Evolutionary conservation across 306 rosid genomes (phyloP), one percentile per base, ranked within the genome.

Genomic region (Malus sylvestris): DNA sequence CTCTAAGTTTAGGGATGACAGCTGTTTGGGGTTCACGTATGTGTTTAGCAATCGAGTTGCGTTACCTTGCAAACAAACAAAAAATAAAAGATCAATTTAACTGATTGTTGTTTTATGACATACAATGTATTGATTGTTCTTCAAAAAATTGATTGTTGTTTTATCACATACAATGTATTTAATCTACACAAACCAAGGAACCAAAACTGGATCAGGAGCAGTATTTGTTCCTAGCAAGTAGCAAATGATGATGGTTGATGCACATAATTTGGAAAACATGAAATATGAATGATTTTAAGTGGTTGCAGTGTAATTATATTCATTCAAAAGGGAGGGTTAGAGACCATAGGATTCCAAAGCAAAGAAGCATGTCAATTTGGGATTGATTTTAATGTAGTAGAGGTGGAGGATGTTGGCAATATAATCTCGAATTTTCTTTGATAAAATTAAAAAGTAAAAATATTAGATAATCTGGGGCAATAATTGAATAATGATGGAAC

Each of bases 1-100:
- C 29, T 64, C 57, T 81, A 81, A 65, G 78, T 57, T 67, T 63
- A 33, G 69, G 32, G 13, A 57, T 74, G 23, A 68, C 62, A 25
- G 32, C 67, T 40, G n/a, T 70, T 78, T 53, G 8, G 59, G 6
- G 4, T 58, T 66, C 63, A 23, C 13, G 9, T 32, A 30, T 32
- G 70, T 16, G 70, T 19, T 11, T 18, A 35, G 8, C 53, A 45
- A 38, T 72, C 23, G 22, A 53, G 23, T 72, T 59, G 40, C 23
- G 67, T 35, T 58, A 58, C 63, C 44, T 70, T 51, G 45, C 18
- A 49, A 4, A 27, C 44, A 49, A 70, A 49, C 22, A 3, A 69
- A 69, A 69, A 15, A 40, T 42, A 49, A 49, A 8, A 8, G 12
- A 49, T 62, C 23, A 32, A 49, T 49, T 27, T 14, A 19, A 32